These are phyloP conservation scores for Ramularia endophylla DNA, from an alignment of 2,329 filamentous ascomycete genomes.

Conservation along the genomic window DNA sequence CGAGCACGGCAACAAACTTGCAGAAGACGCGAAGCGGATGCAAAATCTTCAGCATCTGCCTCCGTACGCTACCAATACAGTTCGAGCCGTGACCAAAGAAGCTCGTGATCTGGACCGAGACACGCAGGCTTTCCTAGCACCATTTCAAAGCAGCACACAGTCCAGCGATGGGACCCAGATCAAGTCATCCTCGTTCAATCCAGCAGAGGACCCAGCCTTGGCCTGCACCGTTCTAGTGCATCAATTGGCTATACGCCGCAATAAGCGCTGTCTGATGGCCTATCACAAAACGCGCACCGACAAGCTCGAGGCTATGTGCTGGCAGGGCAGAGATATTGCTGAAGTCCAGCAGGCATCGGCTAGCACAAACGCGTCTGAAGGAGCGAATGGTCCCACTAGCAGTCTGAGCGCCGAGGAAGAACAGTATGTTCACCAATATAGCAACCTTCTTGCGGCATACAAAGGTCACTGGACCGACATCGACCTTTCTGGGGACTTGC, in stretches of 20 bases:
- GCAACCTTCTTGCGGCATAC: slow-evolving; percentile 87
- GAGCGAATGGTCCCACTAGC: slow-evolving; percentile 15
- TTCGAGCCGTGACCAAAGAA: slow-evolving; percentile 81
- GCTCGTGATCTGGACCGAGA: slow-evolving; percentile 90
- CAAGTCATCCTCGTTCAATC: slow-evolving; percentile 73
- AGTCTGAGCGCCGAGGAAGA: slow-evolving; percentile 86
- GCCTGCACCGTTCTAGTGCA: slow-evolving; percentile 88
- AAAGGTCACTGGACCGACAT: slow-evolving; percentile 99
- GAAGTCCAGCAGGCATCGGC: slow-evolving; percentile 55
- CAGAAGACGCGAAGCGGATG: slow-evolving; percentile 92
- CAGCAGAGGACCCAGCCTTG: slow-evolving; percentile 70
- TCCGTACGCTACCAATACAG: slow-evolving; percentile 85
- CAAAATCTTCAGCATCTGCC: slow-evolving; percentile 81
- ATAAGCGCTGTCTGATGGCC: slow-evolving; percentile 90
- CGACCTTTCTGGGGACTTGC: slow-evolving; percentile 86
- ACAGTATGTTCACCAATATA: slow-evolving; percentile 89
- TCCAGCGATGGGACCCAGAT: slow-evolving; percentile 25
- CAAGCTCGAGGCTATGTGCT: slow-evolving; percentile 89
- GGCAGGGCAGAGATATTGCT: slow-evolving; percentile 78
- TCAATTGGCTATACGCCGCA: slow-evolving; percentile 89
- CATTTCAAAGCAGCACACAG: slow-evolving; percentile 52
- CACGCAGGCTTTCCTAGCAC: slow-evolving; percentile 69
- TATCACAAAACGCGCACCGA: slow-evolving; percentile 89
- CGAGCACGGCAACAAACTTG: slow-evolving; percentile 83
- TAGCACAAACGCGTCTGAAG: slow-evolving; percentile 25